Percentiles rank a stretch among this genome's conserved stretches.
Evolutionary conservation across 208 protist genomes (phyloP).

Genomic region (Endotrypanum monterogeii): DNA sequence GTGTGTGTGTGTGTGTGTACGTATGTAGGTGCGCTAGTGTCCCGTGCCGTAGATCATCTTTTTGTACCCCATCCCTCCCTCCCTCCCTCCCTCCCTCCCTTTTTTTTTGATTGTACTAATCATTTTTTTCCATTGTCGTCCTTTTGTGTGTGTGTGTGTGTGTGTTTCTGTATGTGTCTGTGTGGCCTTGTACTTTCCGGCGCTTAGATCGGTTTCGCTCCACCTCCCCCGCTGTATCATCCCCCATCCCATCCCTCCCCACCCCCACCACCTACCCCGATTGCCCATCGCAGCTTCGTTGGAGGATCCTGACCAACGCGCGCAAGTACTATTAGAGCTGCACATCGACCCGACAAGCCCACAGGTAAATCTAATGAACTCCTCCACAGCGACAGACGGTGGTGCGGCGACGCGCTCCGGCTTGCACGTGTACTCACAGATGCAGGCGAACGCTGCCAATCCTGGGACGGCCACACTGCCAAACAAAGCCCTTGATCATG

Average conservation of each 20-base stretch:
- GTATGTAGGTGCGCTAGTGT: conserved; percentile 1
- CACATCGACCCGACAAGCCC: neutral
- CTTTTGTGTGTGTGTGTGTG: too few species aligned
- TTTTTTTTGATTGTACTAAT: neutral
- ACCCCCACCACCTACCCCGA: neutral
- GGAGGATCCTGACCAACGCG: neutral
- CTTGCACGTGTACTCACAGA: conserved; percentile 19
- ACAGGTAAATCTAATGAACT: conserved; percentile 12
- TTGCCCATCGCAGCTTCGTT: neutral
- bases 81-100: neutral
- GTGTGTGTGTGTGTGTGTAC: conserved; percentile 13
- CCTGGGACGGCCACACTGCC: conserved; percentile 6
- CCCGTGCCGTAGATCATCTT: neutral
- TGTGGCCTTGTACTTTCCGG: too few species aligned
- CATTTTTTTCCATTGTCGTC: neutral
- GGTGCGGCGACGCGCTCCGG: conserved; percentile 9
- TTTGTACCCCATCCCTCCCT: neutral
- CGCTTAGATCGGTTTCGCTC: too few species aligned
- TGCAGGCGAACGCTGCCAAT: conserved; percentile 16
- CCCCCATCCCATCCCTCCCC: neutral
- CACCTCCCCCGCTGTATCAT: too few species aligned
- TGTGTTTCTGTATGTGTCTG: too few species aligned
- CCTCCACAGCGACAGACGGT: conserved; percentile 5
- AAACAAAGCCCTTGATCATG: conserved; percentile 32
- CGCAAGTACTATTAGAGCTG: neutral